Evolutionary conservation across 2,329 filamentous ascomycete genomes (phyloP), one percentile per base, ranked within the genome.

Genomic region (Xylaria hypoxylon): DNA sequence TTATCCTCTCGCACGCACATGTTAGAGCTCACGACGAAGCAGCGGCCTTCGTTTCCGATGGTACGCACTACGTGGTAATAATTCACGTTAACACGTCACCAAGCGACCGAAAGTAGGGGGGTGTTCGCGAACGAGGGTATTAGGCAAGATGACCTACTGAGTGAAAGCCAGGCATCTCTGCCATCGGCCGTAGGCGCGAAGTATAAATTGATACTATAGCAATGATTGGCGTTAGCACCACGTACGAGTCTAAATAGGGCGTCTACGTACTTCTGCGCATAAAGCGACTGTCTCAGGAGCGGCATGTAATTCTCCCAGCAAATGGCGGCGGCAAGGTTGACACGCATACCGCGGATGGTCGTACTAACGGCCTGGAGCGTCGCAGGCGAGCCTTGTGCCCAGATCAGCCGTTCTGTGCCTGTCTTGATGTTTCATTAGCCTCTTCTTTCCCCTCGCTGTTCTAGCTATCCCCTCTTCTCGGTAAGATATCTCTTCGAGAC

Each of bases 241-340:
- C 13, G 22, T 13, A 31, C 3, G 2, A 28, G 8, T 38, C n/a
- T 10, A 13, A 10, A 11, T 4, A 19, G 5, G 44, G 13, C 2
- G 33, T 26, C 28, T 11, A 69, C 63, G 13, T 50, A 71, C 70
- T 97, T 97, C 79, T 97, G 95, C 2, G 88, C 86, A 78, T 97
- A 98, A 42, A 97, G 84, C 17, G 89, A 86, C 77, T 97, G 92
- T 19, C 95, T 87, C 7, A 97, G 83, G 19, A 97, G 82, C 0
- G 94, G 94, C 94, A 97, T 97, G 81, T 95, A 97, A 78, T 92
- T 97, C 79, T 98, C 94, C 94, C 94, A 97, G 83, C 94, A 97
- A 71, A 98, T 96, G 3, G 94, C 95, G 2, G 92, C 89, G 0
- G 91, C 94, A 66, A 97, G 86, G 63, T 92, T 95, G 67, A 97